A percentile compares a stretch with the other conserved stretches of the same genome.
These are phyloP conservation scores for Didymella sp. DNA, from an alignment of 2,329 filamentous ascomycete species.

Conservation along the genomic window DNA sequence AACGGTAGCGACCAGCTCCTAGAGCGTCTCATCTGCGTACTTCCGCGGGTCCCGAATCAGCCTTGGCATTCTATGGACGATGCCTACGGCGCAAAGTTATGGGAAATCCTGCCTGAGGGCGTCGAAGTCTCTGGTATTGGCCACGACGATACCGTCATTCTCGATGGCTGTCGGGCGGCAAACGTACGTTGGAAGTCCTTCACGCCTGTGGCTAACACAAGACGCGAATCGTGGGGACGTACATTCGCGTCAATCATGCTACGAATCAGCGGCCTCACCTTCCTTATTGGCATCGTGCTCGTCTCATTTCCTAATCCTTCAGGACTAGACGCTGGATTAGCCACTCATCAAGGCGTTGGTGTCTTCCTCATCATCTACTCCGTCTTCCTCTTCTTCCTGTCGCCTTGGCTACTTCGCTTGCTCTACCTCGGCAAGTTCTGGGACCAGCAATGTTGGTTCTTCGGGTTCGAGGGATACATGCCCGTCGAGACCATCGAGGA, in stretches of 20 bases:
- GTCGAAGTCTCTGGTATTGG: conserved; percentile 53
- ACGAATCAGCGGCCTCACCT: conserved; percentile 27
- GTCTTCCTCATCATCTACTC: conserved; percentile 35
- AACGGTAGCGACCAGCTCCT: conserved; percentile 57
- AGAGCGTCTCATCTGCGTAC: conserved; percentile 55
- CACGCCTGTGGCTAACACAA: conserved; percentile 40
- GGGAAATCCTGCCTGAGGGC: conserved; percentile 54
- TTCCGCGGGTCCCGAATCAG: conserved; percentile 43
- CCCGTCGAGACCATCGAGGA: conserved; percentile 49
- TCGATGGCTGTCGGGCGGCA: conserved; percentile 53
- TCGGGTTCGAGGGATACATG: conserved; percentile 54
- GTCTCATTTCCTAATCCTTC: conserved; percentile 5
- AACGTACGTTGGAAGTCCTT: conserved; percentile 56
- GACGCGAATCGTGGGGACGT: conserved; percentile 39
- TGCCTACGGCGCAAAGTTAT: conserved; percentile 52
- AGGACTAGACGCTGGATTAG: background rate
- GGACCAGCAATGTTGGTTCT: conserved; percentile 53
- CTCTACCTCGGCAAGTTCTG: conserved; percentile 53
- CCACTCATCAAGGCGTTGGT: background rate
- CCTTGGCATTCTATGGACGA: conserved; percentile 55
- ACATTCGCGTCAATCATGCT: conserved; percentile 28
- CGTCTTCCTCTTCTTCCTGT: conserved; percentile 37
- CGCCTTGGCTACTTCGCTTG: conserved; percentile 46
- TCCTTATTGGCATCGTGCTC: conserved; percentile 26
- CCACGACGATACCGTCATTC: conserved; percentile 53